Conservation (phyloP, 345 rosid species). For the Rhodomyrtus tomentosa region DNA sequence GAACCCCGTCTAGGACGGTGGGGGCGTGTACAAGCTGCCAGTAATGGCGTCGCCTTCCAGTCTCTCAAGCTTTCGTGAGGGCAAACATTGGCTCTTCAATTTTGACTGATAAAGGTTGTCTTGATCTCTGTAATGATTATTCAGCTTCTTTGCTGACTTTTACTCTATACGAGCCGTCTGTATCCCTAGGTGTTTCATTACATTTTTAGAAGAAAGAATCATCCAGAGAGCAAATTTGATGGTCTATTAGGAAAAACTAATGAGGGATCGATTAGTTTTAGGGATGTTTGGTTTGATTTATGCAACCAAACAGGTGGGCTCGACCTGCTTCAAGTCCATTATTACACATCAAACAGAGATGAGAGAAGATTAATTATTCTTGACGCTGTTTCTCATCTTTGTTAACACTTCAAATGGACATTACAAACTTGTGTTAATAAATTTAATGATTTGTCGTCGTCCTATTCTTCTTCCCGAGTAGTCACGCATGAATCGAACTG, state of each 20-base stretch:
- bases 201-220: background rate
- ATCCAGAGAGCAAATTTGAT: background rate
- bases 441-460: background rate
- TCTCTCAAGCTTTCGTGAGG: conserved; percentile 40
- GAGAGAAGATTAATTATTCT: background rate
- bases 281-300: background rate
- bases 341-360: background rate
- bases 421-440: background rate
- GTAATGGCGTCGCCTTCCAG: conserved; percentile 76
- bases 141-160: background rate
- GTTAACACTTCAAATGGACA: background rate
- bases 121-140: background rate
- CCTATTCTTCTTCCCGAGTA: background rate
- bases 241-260: background rate
- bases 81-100: background rate
- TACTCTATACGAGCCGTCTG: background rate
- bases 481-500: background rate
- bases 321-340: background rate
- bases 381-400: background rate
- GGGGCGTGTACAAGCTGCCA: conserved; percentile 49
- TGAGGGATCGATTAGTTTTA: background rate
- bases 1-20: conserved; percentile 96
- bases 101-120: background rate
- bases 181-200: background rate
- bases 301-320: background rate